Percentiles rank a stretch among this genome's conserved stretches.
These are phyloP conservation scores for Leishmania turanica DNA, from an alignment of 208 protist species.

Conservation along the genomic window DNA sequence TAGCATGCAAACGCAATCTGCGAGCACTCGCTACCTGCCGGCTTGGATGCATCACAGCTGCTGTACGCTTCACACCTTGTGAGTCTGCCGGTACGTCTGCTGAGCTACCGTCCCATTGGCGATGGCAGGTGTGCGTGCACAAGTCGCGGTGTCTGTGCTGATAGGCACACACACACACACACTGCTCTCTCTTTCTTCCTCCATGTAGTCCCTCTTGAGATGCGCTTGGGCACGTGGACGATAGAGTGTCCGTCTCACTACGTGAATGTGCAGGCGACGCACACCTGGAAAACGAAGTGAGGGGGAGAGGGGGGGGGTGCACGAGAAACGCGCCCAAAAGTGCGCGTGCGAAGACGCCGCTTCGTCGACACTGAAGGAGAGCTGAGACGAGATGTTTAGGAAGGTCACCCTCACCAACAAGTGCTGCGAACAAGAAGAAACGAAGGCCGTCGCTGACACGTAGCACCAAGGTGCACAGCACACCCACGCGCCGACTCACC, in stretches of 20 bases:
- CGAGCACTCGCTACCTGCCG: neutral
- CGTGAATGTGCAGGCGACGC: neutral
- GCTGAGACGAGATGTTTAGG: neutral
- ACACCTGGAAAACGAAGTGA: neutral
- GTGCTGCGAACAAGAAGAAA: neutral
- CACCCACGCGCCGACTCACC: neutral
- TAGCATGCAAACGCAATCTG: no score
- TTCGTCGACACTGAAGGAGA: neutral
- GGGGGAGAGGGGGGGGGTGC: no score
- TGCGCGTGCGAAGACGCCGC: neutral
- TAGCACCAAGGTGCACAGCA: neutral
- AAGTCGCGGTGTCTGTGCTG: neutral
- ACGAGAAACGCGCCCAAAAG: no score
- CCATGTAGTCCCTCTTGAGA: neutral
- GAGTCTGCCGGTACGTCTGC: neutral
- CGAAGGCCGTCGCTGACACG: neutral
- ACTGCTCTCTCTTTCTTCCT: neutral
- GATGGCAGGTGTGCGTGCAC: neutral
- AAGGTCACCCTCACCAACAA: neutral
- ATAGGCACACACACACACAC: neutral
- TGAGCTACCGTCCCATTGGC: neutral
- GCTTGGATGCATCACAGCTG: neutral
- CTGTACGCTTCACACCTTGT: neutral
- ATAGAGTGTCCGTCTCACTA: no score
- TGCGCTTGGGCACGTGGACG: neutral